These are phyloP conservation scores for Scenedesmus sp. DNA, from an alignment of 163 green algal species.

Conservation along the genomic window DNA sequence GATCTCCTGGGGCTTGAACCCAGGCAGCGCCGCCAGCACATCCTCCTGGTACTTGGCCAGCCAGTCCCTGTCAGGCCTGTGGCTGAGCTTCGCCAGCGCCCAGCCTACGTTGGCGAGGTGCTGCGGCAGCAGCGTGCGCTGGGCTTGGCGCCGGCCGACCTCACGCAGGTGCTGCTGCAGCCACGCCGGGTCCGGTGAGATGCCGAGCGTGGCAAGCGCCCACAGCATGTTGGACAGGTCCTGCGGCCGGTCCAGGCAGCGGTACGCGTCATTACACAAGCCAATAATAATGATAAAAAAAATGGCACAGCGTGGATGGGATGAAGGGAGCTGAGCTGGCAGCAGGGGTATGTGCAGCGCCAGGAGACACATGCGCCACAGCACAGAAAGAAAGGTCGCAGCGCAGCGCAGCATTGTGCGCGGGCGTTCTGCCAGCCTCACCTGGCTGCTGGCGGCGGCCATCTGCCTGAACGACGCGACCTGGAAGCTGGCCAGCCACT, in stretches of 20 bases:
- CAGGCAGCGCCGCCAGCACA: constrained; percentile 1
- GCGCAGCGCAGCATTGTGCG: no score
- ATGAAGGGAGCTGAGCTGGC: no score
- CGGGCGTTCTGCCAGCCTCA: no score
- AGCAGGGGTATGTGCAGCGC: neutral
- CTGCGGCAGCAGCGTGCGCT: constrained; percentile 22
- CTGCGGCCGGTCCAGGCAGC: no score
- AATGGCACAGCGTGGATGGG: no score
- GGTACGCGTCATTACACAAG: no score
- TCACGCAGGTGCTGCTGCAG: constrained; percentile 34
- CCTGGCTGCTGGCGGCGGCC: neutral
- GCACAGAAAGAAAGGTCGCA: no score
- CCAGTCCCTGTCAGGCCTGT: constrained; percentile 45
- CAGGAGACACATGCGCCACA: neutral
- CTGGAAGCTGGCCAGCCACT: constrained; percentile 51
- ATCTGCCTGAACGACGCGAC: constrained; percentile 50
- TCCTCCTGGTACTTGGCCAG: constrained; percentile 42
- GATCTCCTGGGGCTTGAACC: constrained; percentile 43
- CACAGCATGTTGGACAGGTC: constrained; percentile 55
- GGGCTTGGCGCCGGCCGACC: constrained; percentile 6
- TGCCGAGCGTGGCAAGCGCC: constrained; percentile 30
- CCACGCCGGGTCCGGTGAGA: constrained; percentile 29
- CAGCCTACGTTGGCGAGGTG: constrained; percentile 41
- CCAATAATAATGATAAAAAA: no score
- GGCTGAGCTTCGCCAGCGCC: constrained; percentile 42